Evolutionary conservation across 2,329 filamentous ascomycete species (phyloP), one percentile per base, ranked within the genome.

Genomic region (Xylaria polymorpha): DNA sequence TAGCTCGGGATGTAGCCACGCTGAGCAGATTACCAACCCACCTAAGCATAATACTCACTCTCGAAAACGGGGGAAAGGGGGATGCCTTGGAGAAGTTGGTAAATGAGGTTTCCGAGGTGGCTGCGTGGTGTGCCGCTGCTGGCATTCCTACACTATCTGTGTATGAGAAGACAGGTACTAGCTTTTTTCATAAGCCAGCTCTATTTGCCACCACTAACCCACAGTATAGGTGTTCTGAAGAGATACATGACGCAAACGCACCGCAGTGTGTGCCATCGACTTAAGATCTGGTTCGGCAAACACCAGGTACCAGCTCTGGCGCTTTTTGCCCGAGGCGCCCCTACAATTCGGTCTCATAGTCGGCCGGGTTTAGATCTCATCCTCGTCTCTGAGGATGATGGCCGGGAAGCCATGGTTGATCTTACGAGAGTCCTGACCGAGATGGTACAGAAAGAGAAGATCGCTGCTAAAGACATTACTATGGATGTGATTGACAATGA

Each of bases 361-460:
- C 74, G 74, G 18, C 72, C 73, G 80, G 83, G 72, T 80, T 78
- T 91, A 65, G 81, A 84, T 32, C 80, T 98, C 20, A 88, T 97
- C 66, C 88, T 99, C 46, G 88, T 99, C 60, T 97, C 94, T 15
- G 89, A 90, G 44, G 92, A 95, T 65, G 96, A 99, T 75, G 95
- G 96, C 58, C 90, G 95, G 64, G 94, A 97, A 77, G 98, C 95
- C 4, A 88, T 99, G 71, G 94, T 99, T 48, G 96, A 99, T 80
- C 87, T 99, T 55, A 99, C 96, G 50, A 94, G 94, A 77, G 98
- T 97, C 0, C 85, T 99, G 25, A 89, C 95, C 6, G 93, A 97
- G 78, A 98, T 99, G 96, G 92, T 94, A 7, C 96, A 98, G 80
- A 90, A 91, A 74, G 90, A 90, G 67, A 98, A 97, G 81, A 86